Conservation (phyloP, 345 rosid species). For the Gossypium raimondii region DNA sequence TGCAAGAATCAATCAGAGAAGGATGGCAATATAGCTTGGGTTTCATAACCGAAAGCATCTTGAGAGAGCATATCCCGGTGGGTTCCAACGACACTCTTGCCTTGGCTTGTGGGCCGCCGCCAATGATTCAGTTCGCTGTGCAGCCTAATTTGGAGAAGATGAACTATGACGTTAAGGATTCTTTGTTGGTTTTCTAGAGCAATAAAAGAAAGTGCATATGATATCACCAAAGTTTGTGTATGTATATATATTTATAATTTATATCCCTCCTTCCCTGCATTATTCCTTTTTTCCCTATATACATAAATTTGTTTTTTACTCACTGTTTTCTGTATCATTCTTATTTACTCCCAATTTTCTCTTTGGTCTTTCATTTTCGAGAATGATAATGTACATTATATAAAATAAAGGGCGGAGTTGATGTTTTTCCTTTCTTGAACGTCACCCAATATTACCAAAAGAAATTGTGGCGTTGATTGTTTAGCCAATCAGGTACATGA, state of each 20-base stretch:
- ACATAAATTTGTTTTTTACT: neutral
- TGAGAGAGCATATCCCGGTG: conserved; percentile 61
- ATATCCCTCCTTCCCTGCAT: neutral
- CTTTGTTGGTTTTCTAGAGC: conserved; percentile 58
- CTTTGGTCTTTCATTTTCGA: neutral
- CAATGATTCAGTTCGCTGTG: conserved; percentile 81
- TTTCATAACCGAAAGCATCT: conserved; percentile 55
- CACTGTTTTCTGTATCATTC: neutral
- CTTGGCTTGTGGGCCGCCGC: conserved; percentile 89
- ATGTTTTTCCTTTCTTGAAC: too few relatives aligned
- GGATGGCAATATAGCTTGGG: conserved; percentile 85
- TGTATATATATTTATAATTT: neutral
- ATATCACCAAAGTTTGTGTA: neutral
- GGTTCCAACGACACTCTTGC: conserved; percentile 61
- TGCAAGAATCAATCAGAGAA: conserved; percentile 46
- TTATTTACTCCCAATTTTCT: neutral
- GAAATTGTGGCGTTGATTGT: neutral
- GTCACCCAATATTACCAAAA: too few relatives aligned
- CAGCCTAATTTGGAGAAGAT: conserved; percentile 92
- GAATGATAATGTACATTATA: neutral
- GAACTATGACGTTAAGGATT: conserved; percentile 65
- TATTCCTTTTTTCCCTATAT: neutral
- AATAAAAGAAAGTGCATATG: neutral
- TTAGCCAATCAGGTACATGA: neutral
- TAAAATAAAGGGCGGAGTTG: neutral